phyloP scores from a whole-genome alignment of 768 basidiomycete genomes.

The Suillus paluster region DNA sequence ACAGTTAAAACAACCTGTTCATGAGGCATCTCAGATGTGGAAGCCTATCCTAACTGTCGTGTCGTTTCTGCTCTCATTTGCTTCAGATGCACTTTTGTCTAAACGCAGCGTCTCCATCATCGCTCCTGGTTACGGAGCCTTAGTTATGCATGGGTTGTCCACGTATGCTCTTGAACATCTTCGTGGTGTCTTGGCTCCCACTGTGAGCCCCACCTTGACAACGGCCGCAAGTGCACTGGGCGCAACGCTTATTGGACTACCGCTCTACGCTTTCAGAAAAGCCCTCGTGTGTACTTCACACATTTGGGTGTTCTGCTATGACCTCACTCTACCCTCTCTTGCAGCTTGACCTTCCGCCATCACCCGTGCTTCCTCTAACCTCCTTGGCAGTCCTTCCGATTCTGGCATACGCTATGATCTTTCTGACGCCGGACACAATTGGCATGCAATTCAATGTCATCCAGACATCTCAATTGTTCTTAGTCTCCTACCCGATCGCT shows the following conservation, averaged over 20 bases:
- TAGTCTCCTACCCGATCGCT: conserved; percentile 60
- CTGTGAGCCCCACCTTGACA: conserved; percentile 59
- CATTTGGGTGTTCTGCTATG: background rate
- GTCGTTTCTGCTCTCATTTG: conserved; percentile 58
- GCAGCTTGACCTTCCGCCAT: conserved; percentile 55
- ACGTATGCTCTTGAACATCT: conserved; percentile 70
- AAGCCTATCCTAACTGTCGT: conserved; percentile 50
- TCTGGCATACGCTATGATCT: conserved; percentile 64
- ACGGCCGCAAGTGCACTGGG: conserved; percentile 62
- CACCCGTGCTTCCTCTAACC: conserved; percentile 57
- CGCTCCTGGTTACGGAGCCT: conserved; percentile 69
- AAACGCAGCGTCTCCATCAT: conserved; percentile 42
- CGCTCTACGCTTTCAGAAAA: conserved; percentile 65
- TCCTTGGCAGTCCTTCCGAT: conserved; percentile 65
- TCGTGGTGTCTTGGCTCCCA: conserved; percentile 57
- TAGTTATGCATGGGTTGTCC: conserved; percentile 60
- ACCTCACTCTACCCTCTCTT: conserved; percentile 13
- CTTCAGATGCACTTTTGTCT: conserved; percentile 55
- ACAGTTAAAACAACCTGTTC: conserved; percentile 6
- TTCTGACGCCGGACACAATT: conserved; percentile 56
- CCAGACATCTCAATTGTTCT: conserved; percentile 59
- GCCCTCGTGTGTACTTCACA: conserved; percentile 51
- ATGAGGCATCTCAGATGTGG: conserved; percentile 44
- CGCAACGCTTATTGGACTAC: conserved; percentile 63
- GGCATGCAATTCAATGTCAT: conserved; percentile 51